Evolutionary conservation across 768 basidiomycete species (phyloP), one percentile per base, ranked within the genome.

Genomic region (Auricularia sp.): DNA sequence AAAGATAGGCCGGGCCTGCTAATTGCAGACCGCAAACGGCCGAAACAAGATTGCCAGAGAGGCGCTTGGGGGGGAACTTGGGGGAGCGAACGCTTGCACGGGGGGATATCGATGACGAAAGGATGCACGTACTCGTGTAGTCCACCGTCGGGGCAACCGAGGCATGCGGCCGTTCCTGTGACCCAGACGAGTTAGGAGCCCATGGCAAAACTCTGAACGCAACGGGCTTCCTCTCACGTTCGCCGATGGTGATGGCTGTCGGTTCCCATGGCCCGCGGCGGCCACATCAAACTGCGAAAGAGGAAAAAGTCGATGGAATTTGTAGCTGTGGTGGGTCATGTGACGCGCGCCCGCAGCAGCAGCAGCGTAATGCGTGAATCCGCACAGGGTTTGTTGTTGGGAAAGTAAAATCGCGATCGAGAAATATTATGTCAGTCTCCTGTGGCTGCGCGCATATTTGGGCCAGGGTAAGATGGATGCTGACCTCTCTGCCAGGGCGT

Each of bases 301-400:
- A 65, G 95, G 95, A 78, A 97, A 98, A 70, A 95, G 80, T 67
- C 96, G 88, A 73, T 96, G 91, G 75, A 98, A 98, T 79, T 98
- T 98, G 83, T 95, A 98, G 74, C 92, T 93, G 75, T 67, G 66
- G 67, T 67, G 65, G 63, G 36, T 56, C 66, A 59, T 67, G 36
- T 36, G 36, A 64, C 61, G 67, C 70, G 66, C 66, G 69, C 61
- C 36, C 18, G 70, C 43, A 71, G 65, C 62, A 70, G 60, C 34
- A 35, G 1, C 36, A 21, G 29, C 29, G 14, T 64, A 51, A 51
- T 51, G 47, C 47, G 47, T 51, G 21, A 51, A 51, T 51, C 21
- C 47, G 43, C 11, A 51, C 33, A 3, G 11, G 21, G 39, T 36
- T 60, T 8, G 10, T 10, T 29, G 36, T 11, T 8, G 39, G 7